phyloP scores from a whole-genome alignment of 1,284 basidiomycete genomes.

The Mycosarcoma mackinlayi region DNA sequence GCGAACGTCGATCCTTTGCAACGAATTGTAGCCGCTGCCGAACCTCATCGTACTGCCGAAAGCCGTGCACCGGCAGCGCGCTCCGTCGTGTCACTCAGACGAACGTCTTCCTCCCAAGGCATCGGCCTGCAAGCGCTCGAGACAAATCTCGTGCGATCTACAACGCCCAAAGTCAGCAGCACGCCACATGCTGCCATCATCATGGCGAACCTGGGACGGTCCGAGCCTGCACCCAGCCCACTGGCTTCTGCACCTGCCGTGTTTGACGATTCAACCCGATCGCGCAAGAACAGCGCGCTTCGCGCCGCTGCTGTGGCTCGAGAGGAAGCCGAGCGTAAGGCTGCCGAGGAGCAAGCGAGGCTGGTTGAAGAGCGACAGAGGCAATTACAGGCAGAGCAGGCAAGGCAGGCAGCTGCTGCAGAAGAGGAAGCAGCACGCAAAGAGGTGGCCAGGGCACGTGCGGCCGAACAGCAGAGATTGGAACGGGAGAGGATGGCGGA shows the following conservation, averaged over 20 bases:
- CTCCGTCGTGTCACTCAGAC: conserved; percentile 20
- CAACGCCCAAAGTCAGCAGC: conserved; percentile 33
- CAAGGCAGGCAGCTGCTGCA: conserved; percentile 25
- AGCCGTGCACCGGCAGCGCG: conserved; percentile 1
- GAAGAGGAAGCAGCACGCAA: conserved; percentile 21
- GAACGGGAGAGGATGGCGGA: conserved; percentile 40
- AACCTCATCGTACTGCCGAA: conserved; percentile 3
- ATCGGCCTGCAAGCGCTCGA: conserved; percentile 50
- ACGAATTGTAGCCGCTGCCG: not conserved
- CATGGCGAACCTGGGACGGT: conserved; percentile 33
- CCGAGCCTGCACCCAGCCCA: conserved; percentile 30
- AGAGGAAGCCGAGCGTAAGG: conserved; percentile 39
- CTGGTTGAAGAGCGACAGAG: conserved; percentile 25
- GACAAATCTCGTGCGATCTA: conserved; percentile 33
- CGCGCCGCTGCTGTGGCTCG: conserved; percentile 46
- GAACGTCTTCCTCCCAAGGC: conserved; percentile 46
- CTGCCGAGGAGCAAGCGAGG: conserved; percentile 31
- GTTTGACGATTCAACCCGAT: conserved; percentile 23
- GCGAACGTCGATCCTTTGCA: conserved; percentile 5
- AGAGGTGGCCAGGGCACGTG: conserved; percentile 11
- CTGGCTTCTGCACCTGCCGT: conserved; percentile 10
- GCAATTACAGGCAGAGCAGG: conserved; percentile 27
- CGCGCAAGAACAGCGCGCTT: conserved; percentile 48
- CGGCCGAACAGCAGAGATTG: conserved; percentile 28
- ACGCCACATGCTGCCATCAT: conserved; percentile 3